A percentile compares a stretch with the other conserved stretches of the same genome.
phyloP scores from a whole-genome alignment of 2,329 filamentous ascomycete species.

The Fusarium coicis region DNA sequence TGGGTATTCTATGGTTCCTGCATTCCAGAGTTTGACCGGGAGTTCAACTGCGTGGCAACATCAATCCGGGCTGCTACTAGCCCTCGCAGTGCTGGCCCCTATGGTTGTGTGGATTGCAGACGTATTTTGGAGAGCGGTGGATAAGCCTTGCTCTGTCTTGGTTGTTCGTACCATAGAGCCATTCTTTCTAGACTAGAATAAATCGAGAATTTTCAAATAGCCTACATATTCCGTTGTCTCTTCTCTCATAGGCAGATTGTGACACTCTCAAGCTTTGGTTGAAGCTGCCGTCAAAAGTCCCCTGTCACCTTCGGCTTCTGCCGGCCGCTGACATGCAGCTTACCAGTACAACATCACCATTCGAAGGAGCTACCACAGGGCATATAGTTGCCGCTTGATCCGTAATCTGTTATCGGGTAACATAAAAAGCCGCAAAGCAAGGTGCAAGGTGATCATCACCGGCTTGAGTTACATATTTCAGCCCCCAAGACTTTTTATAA shows the following conservation, averaged over 20 bases:
- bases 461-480: not conserved
- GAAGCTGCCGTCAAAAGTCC: too few relatives aligned
- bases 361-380: too few relatives aligned
- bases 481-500: not conserved
- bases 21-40: not conserved
- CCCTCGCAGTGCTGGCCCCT: not conserved
- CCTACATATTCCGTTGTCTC: accelerated
- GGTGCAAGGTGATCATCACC: not conserved
- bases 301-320: not conserved
- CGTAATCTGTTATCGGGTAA: not conserved
- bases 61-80: not conserved
- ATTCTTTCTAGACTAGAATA: not conserved
- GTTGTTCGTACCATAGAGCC: not conserved
- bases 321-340: not conserved
- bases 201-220: accelerated
- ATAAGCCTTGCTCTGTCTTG: not conserved
- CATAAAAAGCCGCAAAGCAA: not conserved
- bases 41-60: not conserved
- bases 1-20: not conserved
- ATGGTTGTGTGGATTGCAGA: not conserved
- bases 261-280: too few relatives aligned
- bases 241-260: not conserved
- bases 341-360: too few relatives aligned
- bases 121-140: not conserved
- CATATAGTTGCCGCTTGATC: not conserved